A percentile compares a stretch with the other conserved stretches of the same genome.
These are phyloP conservation scores for Scutellaria baicalensis DNA, from an alignment of 257 asterid genomes.

Conservation along the genomic window DNA sequence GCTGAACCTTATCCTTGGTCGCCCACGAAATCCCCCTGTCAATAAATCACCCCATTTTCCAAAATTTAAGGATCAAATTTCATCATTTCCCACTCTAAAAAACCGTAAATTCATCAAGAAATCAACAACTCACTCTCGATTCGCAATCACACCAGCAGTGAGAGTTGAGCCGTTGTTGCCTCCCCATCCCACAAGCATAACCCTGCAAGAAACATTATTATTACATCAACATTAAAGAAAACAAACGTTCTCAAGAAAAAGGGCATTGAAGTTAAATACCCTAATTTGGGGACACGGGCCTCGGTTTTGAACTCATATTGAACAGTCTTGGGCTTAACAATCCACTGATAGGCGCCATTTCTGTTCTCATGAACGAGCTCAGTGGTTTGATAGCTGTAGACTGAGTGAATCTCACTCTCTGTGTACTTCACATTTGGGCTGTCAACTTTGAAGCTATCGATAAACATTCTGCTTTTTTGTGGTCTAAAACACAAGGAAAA, in stretches of 20 bases:
- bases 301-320: conserved; percentile 83
- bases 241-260: background rate
- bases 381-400: conserved; percentile 79
- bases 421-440: conserved; percentile 88
- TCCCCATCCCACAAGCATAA: conserved; percentile 99
- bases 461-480: conserved; percentile 47
- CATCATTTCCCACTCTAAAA: background rate
- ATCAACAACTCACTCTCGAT: conserved; percentile 65
- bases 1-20: conserved; percentile 88
- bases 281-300: conserved; percentile 74
- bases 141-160: conserved; percentile 88
- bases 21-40: conserved; percentile 98
- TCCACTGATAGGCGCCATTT: conserved; percentile 76
- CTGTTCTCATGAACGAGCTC: conserved; percentile 88
- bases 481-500: background rate
- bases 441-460: conserved; percentile 85
- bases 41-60: conserved; percentile 16
- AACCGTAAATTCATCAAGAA: background rate
- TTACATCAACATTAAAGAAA: background rate
- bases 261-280: conserved; percentile 28
- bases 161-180: conserved; percentile 98
- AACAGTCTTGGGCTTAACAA: conserved; percentile 83
- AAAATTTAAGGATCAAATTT: background rate
- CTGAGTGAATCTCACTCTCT: conserved; percentile 66
- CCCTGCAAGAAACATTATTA: conserved; percentile 46